A percentile compares a stretch with the other conserved stretches of the same genome.
Evolutionary conservation across 2,329 filamentous ascomycete genomes (phyloP).

Genomic region (Calonectria montana): DNA sequence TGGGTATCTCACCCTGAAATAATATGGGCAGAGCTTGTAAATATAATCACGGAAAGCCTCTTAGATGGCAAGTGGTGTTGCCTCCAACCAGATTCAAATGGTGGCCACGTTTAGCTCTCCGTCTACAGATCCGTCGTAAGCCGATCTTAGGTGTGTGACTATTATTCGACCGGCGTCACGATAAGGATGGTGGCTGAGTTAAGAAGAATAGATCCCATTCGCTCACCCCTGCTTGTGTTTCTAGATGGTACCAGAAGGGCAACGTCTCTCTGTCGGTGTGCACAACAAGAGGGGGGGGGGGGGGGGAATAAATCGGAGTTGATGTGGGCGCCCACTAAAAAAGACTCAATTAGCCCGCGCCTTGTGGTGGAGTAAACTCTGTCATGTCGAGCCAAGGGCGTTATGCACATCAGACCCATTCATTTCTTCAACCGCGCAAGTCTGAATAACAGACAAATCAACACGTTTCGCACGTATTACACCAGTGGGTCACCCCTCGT

Average conservation of each 20-base stretch:
- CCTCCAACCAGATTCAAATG: neutral
- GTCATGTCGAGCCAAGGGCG: neutral
- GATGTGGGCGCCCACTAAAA: neutral
- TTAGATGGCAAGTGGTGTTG: neutral
- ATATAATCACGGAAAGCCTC: neutral
- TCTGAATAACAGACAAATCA: neutral
- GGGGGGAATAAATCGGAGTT: neutral
- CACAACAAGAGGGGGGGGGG: too few species aligned
- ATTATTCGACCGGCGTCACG: neutral
- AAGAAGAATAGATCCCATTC: neutral
- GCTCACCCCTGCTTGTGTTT: neutral
- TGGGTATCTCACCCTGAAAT: neutral
- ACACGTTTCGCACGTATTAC: neutral
- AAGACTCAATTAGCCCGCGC: conserved; percentile 6
- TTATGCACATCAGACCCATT: neutral
- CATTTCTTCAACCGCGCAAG: neutral
- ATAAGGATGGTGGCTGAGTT: neutral
- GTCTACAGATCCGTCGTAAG: neutral
- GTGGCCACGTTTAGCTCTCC: neutral
- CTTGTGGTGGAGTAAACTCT: neutral
- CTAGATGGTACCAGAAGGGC: neutral
- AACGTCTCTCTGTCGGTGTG: neutral
- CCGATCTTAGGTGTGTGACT: neutral
- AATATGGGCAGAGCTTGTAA: neutral
- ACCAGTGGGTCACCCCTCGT: too few species aligned